These are phyloP conservation scores for Xylaria bambusicola DNA, from an alignment of 495 filamentous ascomycete species.

Conservation along the genomic window DNA sequence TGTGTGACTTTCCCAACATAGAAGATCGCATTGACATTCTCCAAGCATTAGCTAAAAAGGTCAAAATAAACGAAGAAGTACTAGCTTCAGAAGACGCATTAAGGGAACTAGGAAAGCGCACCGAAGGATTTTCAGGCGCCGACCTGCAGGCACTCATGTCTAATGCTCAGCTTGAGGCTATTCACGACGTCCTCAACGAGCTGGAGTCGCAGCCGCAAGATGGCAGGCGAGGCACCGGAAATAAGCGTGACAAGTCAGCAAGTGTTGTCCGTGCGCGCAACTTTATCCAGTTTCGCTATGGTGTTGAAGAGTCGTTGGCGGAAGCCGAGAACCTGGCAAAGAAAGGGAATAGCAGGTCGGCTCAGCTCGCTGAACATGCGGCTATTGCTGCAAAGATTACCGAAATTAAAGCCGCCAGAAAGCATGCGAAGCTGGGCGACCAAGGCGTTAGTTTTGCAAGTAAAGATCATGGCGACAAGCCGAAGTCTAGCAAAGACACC, in stretches of 20 bases:
- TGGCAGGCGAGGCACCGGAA: conserved; percentile 24
- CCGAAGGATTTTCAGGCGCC: conserved; percentile 91
- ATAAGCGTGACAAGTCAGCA: conserved; percentile 36
- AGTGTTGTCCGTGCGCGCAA: conserved; percentile 40
- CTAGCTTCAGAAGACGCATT: conserved; percentile 52
- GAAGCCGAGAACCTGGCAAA: conserved; percentile 42
- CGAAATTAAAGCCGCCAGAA: conserved; percentile 67
- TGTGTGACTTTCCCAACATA: conserved; percentile 81
- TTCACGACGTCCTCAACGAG: conserved; percentile 85
- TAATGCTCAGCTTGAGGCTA: conserved; percentile 95
- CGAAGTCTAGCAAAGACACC: conserved; percentile 33
- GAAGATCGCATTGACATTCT: conserved; percentile 89
- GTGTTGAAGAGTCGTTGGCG: conserved; percentile 52
- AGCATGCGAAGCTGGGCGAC: conserved; percentile 57
- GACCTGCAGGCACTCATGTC: conserved; percentile 94
- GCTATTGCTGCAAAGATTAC: conserved; percentile 74
- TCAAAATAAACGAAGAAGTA: conserved; percentile 66
- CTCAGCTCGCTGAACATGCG: conserved; percentile 66
- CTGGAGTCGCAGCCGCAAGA: conserved; percentile 41
- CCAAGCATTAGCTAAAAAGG: conserved; percentile 73
- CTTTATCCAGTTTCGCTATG: conserved; percentile 85
- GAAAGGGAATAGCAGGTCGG: conserved; percentile 40
- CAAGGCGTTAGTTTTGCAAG: conserved; percentile 38
- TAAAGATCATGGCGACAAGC: conserved; percentile 35
- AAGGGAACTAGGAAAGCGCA: conserved; percentile 68